Base-by-base conservation (phyloP, 805 yeast species). In the Kuraishia hungarica region DNA sequence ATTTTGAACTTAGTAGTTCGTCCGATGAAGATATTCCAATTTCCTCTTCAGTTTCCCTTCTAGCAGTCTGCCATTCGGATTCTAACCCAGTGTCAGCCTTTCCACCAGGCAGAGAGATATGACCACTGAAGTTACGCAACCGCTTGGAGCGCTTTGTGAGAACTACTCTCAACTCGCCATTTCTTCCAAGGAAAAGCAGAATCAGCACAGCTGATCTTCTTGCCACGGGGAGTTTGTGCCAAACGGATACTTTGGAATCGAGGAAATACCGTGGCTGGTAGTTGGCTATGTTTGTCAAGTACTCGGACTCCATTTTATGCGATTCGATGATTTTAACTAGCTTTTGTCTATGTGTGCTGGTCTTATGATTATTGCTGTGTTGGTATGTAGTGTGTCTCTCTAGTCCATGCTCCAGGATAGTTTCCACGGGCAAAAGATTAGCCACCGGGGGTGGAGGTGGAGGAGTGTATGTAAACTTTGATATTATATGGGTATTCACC, bases 21-120 rank as follows among this genome's bases (percentile, higher is more conserved):
- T 86, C 80, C 61, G 76, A 68, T 17, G 75, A 67, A 11, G 79
- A 77, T 22, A 89, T 66, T 0, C 97, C 97, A 52, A 92, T 88
- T 66, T 92, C 98, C 65, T 92, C 98, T 55, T 77, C 79, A 58
- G 91, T 83, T 67, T 92, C 98, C 35, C 98, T 73, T 56, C 96
- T 74, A 0, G 97, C 86, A 47, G 86, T 85, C 50, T 79, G 78
- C 77, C 86, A 84, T 56, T 87, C 89, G 15, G 78, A 68, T 61
- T 89, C 90, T 20, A 79, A 72, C 0, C 78, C 82, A 48, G 61
- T 64, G 67, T 92, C 97, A 3, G 96, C 91, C 64, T 86, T 89
- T 8, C 97, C 98, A 2, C 98, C 98, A 2, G 98, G 98, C 8
- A 92, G 74, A 1, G 97, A 89, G 5, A 88, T 87, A 67, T 92